Percentiles rank a stretch among this genome's conserved stretches.
Conservation (phyloP, 371 early-diverging fungal species). For the Mortierella sp. region DNA sequence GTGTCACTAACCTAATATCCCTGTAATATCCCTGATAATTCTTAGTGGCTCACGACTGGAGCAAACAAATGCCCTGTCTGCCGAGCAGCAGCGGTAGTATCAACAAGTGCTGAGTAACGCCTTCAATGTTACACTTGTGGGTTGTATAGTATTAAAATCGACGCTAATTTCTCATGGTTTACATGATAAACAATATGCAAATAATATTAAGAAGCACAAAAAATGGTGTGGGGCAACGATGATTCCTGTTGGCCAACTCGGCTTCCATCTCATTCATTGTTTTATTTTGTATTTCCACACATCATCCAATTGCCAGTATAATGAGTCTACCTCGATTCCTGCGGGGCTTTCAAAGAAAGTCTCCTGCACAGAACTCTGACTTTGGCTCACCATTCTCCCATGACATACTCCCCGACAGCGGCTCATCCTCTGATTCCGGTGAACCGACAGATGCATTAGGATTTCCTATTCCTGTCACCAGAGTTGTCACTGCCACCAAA, state of each 20-base stretch:
- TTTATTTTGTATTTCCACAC: background rate
- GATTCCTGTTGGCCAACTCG: no score
- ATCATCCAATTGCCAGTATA: background rate
- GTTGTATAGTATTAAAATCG: no score
- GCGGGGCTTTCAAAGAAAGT: constrained; percentile 30
- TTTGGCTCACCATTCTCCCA: constrained; percentile 1
- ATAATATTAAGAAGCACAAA: no score
- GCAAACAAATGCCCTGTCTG: constrained; percentile 66
- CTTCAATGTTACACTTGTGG: constrained; percentile 3
- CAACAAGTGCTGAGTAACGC: background rate
- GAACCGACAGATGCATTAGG: constrained; percentile 38
- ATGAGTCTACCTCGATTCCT: constrained; percentile 50
- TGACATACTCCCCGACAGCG: constrained; percentile 20
- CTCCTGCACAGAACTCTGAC: background rate
- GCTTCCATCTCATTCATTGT: background rate
- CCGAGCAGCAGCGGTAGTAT: constrained; percentile 50
- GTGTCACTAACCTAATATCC: no score
- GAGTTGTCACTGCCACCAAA: constrained; percentile 1
- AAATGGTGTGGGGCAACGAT: no score
- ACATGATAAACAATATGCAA: no score
- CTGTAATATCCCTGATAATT: background rate
- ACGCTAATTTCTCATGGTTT: no score
- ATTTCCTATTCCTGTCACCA: constrained; percentile 41
- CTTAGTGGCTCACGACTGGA: constrained; percentile 61
- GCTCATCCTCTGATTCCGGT: constrained; percentile 26